Evolutionary conservation across 164 flowering plant genomes (phyloP), one percentile per base, ranked within the genome.

Genomic region (Malania oleifera): DNA sequence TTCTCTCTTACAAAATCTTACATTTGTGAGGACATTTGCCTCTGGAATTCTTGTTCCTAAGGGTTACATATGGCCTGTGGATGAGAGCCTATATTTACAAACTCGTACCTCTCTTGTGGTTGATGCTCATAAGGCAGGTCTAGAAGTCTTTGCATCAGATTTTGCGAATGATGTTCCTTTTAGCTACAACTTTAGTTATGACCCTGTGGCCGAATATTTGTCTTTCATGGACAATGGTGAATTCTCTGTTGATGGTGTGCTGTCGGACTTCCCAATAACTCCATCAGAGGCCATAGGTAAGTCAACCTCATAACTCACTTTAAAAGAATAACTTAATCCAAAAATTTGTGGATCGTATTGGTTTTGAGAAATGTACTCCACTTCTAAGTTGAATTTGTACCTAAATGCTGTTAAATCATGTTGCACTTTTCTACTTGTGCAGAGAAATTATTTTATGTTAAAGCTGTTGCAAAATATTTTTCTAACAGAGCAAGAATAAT

Each of bases 31-130:
- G 78, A 79, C 86, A 8, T 86, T 88, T 79, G 93, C 96, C 31
- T 78, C 89, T 31, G 97, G 97, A 70, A 83, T 91, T 59, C 74
- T 93, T 60, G 82, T 93, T 56, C 95, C 96, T 3, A 93, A 88
- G 74, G 8, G 23, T 67, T 88, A 85, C 65, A 86, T 93, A 75
- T 86, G 91, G 95, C 97, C 95, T 19, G 67, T 77, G 0, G n/a
- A n/a, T n/a, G 68, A 73, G 57, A 34, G 2, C 25, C 52, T 20
- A 1, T 86, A 86, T 77, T 76, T 84, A 19, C 74, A 28, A 51
- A 73, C 86, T 22, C 77, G 72, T 65, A 85, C 89, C 9, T 69
- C 91, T 50, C 59, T 93, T 64, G 99, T 93, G 46, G 50, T 41
- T 27, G 91, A 88, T 74, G 99, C 97, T 69, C 99, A 90, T 57